A percentile compares a stretch with the other conserved stretches of the same genome.
These are phyloP conservation scores for Solanum lycopersicoides DNA, from an alignment of 257 asterid genomes.

Conservation along the genomic window DNA sequence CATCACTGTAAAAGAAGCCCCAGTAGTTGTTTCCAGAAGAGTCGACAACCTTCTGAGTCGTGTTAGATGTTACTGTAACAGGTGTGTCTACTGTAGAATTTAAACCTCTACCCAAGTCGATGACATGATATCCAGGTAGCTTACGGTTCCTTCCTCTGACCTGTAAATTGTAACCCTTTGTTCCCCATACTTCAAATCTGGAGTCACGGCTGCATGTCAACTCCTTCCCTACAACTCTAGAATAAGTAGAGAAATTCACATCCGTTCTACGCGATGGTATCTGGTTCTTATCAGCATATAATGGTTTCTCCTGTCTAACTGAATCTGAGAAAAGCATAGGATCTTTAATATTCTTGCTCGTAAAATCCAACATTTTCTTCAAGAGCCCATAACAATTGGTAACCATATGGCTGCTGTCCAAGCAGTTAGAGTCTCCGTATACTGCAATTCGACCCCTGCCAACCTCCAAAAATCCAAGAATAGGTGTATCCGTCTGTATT, in stretches of 20 bases:
- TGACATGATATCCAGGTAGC: conserved; percentile 54
- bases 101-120: conserved; percentile 44
- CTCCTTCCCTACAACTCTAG: conserved; percentile 67
- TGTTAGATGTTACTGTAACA: conserved; percentile 10
- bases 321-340: conserved; percentile 69
- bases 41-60: conserved; percentile 22
- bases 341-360: conserved; percentile 51
- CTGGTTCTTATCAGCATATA: conserved; percentile 55
- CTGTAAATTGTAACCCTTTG: conserved; percentile 67
- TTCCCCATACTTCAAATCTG: conserved; percentile 88
- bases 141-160: conserved; percentile 69
- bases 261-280: conserved; percentile 91
- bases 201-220: conserved; percentile 74
- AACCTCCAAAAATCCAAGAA: conserved; percentile 79
- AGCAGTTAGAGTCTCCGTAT: conserved; percentile 96
- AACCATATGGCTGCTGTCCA: conserved; percentile 99
- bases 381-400: conserved; percentile 94
- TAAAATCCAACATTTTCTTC: conserved; percentile 74
- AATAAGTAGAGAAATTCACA: conserved; percentile 79
- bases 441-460: conserved; percentile 73
- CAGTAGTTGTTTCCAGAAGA: conserved; percentile 50
- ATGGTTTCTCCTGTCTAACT: conserved; percentile 41
- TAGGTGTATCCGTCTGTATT: conserved; percentile 83
- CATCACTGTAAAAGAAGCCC: conserved; percentile 63
- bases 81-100: conserved; percentile 38